Percentiles rank a stretch among this genome's conserved stretches.
Conservation (phyloP, 306 rosid species). For the Glycine soja region DNA sequence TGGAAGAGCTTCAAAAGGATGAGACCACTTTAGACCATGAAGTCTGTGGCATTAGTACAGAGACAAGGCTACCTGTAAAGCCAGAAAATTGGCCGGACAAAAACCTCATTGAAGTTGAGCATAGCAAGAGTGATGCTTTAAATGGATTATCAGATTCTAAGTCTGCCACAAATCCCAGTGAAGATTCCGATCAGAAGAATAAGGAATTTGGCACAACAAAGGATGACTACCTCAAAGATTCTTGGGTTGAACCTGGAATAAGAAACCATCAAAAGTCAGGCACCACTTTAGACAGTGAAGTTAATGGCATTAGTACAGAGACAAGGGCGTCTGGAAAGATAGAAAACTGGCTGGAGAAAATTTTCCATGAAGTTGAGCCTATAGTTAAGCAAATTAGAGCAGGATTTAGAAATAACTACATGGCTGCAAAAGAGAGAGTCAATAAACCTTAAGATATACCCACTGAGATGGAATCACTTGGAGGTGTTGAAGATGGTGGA, state of each 20-base stretch:
- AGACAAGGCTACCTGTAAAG: slow-evolving; percentile 48
- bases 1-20: slow-evolving; percentile 51
- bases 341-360: slow-evolving; percentile 78
- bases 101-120: slow-evolving; percentile 67
- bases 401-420: slow-evolving; percentile 82
- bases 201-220: slow-evolving; percentile 47
- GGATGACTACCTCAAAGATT: slow-evolving; percentile 46
- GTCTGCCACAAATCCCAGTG: slow-evolving; percentile 45
- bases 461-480: slow-evolving; percentile 54
- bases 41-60: slow-evolving; percentile 46
- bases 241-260: slow-evolving; percentile 41
- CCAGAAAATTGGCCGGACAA: slow-evolving; percentile 69
- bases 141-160: slow-evolving; percentile 53
- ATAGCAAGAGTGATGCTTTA: slow-evolving; percentile 24
- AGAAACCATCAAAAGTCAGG: slow-evolving; percentile 50
- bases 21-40: slow-evolving; percentile 55
- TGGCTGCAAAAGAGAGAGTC: slow-evolving; percentile 73
- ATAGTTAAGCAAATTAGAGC: slow-evolving; percentile 73
- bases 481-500: slow-evolving; percentile 59
- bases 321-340: slow-evolving; percentile 48
- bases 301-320: slow-evolving; percentile 47
- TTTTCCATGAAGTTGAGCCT: slow-evolving; percentile 82
- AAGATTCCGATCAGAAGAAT: slow-evolving; percentile 54
- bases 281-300: slow-evolving; percentile 51
- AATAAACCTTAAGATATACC: slow-evolving; percentile 51